Evolutionary conservation across 768 basidiomycete species (phyloP).

Genomic region (Amanita rubescens): DNA sequence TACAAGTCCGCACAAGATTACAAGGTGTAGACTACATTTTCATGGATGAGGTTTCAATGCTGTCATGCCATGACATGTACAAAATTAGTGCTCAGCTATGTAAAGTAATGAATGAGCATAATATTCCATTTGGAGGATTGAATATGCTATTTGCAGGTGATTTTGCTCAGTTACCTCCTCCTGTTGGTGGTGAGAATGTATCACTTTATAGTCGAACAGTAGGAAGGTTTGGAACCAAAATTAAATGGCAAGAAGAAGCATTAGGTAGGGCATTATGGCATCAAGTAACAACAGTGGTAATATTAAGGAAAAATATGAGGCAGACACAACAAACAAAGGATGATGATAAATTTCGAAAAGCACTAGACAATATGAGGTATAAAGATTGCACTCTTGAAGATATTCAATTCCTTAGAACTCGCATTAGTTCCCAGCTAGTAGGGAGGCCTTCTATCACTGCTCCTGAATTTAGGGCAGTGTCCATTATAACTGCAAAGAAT

Average conservation of each 20-base stretch:
- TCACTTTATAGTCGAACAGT: constrained; percentile 12
- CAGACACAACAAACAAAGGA: constrained; percentile 12
- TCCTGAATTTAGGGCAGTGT: constrained; percentile 19
- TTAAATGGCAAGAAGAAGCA: constrained; percentile 11
- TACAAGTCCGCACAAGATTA: not conserved
- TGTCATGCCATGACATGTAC: not conserved
- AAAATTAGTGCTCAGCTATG: not conserved
- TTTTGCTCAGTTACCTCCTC: constrained; percentile 27
- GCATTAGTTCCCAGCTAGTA: constrained; percentile 9
- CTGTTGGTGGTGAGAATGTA: constrained; percentile 13
- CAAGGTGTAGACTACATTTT: not conserved
- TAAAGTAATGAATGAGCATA: not conserved
- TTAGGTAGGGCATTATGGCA: constrained; percentile 25
- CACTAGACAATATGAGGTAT: constrained; percentile 24
- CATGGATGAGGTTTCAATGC: not conserved
- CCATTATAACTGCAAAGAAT: constrained; percentile 26
- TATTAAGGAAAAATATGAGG: constrained; percentile 26
- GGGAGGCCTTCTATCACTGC: not conserved
- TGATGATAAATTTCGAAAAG: constrained; percentile 13
- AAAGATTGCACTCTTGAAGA: constrained; percentile 18
- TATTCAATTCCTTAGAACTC: constrained; percentile 15
- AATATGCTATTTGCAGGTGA: constrained; percentile 24
- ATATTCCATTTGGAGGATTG: not conserved
- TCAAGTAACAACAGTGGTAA: constrained; percentile 23
- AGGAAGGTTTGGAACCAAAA: not conserved